Evolutionary conservation across 1,284 basidiomycete species (phyloP).

Genomic region (Golubevia sp.): DNA sequence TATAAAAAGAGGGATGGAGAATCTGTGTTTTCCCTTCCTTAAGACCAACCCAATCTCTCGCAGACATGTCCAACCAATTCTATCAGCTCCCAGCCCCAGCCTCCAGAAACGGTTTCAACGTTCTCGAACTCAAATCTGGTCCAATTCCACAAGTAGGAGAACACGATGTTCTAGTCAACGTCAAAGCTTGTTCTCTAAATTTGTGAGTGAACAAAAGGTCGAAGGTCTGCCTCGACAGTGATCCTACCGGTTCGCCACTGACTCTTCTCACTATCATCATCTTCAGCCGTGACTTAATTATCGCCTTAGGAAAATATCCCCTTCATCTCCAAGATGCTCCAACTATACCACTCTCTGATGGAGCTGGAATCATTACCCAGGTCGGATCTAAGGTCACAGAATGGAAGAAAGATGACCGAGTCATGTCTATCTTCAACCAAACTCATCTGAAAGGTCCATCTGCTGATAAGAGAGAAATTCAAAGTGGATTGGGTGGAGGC

Average conservation of each 20-base stretch:
- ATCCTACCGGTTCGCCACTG: not conserved
- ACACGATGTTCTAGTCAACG: slow-evolving; percentile 41
- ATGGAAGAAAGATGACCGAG: slow-evolving; percentile 42
- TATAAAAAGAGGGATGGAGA: no score
- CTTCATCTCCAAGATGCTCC: slow-evolving; percentile 25
- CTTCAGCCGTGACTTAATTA: slow-evolving; percentile 33
- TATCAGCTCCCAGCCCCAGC: not conserved
- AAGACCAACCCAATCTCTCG: no score
- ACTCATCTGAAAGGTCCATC: slow-evolving; percentile 61
- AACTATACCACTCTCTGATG: slow-evolving; percentile 37
- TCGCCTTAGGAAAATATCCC: slow-evolving; percentile 25
- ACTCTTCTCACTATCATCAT: not conserved
- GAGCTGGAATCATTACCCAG: slow-evolving; percentile 37
- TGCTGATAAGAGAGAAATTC: slow-evolving; percentile 42
- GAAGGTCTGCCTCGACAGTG: not conserved
- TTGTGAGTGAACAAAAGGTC: slow-evolving; percentile 1
- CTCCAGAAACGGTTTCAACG: slow-evolving; percentile 21
- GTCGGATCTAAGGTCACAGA: slow-evolving; percentile 31
- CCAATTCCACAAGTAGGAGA: slow-evolving; percentile 26
- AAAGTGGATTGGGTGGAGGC: slow-evolving; percentile 60
- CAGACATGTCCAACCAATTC: no score
- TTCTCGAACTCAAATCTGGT: slow-evolving; percentile 18
- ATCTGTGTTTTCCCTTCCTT: no score
- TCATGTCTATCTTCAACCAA: slow-evolving; percentile 36
- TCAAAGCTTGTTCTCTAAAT: slow-evolving; percentile 44